These are phyloP conservation scores for Fusarium chlamydosporum DNA, from an alignment of 2,329 filamentous ascomycete genomes.

Conservation along the genomic window DNA sequence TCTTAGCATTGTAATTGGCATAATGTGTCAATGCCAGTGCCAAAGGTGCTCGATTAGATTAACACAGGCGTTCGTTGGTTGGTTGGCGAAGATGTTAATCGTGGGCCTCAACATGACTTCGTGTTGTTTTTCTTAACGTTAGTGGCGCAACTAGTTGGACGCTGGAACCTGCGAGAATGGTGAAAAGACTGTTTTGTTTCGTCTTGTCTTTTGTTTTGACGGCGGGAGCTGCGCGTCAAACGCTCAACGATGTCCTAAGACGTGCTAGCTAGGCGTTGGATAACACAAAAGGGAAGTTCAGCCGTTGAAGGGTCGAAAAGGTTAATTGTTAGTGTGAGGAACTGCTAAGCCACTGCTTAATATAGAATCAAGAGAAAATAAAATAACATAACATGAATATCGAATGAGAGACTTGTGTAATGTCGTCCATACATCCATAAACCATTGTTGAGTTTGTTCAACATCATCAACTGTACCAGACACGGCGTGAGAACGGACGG, in stretches of 20 bases:
- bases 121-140: constrained; percentile 24
- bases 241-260: constrained; percentile 10
- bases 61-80: constrained; percentile 1
- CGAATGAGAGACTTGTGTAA: constrained; percentile 22
- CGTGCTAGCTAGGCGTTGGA: constrained; percentile 19
- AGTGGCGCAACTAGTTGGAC: constrained; percentile 32
- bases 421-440: background rate
- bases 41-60: constrained; percentile 3
- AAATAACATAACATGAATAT: background rate
- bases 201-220: constrained; percentile 29
- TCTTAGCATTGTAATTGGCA: background rate
- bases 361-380: background rate
- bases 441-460: background rate
- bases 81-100: background rate
- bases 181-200: constrained; percentile 24
- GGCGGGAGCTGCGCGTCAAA: constrained; percentile 30
- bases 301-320: constrained; percentile 31
- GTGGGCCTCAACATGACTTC: constrained; percentile 1
- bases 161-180: constrained; percentile 36
- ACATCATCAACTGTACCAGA: background rate
- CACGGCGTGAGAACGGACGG: background rate
- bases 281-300: constrained; percentile 26
- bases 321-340: constrained; percentile 17
- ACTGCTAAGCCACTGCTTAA: background rate
- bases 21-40: background rate